Base-by-base conservation (phyloP, 163 green algal genomes). In the Chloroidium sp. region DNA sequence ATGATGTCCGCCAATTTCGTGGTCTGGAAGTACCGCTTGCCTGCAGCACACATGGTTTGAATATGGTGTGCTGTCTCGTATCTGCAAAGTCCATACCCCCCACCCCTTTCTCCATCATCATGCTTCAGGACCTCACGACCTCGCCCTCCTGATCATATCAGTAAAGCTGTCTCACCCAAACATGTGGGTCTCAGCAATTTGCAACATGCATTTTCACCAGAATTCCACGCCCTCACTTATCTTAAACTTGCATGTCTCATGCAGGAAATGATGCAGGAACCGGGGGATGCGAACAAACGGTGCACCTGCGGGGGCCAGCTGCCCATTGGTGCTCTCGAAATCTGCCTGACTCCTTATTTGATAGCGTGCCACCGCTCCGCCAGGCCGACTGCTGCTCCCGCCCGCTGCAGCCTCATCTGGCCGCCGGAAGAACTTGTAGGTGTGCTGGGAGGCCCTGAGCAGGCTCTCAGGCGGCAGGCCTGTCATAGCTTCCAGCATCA, bases 21-120 rank as follows among this genome's bases (percentile, higher is more conserved):
- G 87, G 97, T 88, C 74, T 88, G 82, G 85, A 99, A 99, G 90
- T 99, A 99, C 76, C 91, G 86, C 90, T 99, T 99, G 74, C 95
- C 95, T 58, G 84, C 80, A 2, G 89, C 72, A 36, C 36, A 36
- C 36, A 36, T 36, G 36, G 36, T 36, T 36, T 36, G 36, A 36
- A 36, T 36, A 36, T 36, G 36, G 36, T 36, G 36, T 36, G 36
- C 36, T 36, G 36, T 36, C 36, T 36, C 36, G 36, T 36, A 36
- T 36, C 36, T 36, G 36, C 36, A 36, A 36, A 36, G 36, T 36
- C 36, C 36, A 36, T 36, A 36, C 36, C 36, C 36, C 36, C 36
- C 36, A 36, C 36, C 36, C 36, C 36, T 36, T 36, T 36, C 36
- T 36, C 36, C 36, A 36, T 36, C 36, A 36, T 36, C 36, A 36